A percentile compares a stretch with the other conserved stretches of the same genome.
Conservation (phyloP, 495 filamentous ascomycete species). For the Penicillium atrosanguineum region DNA sequence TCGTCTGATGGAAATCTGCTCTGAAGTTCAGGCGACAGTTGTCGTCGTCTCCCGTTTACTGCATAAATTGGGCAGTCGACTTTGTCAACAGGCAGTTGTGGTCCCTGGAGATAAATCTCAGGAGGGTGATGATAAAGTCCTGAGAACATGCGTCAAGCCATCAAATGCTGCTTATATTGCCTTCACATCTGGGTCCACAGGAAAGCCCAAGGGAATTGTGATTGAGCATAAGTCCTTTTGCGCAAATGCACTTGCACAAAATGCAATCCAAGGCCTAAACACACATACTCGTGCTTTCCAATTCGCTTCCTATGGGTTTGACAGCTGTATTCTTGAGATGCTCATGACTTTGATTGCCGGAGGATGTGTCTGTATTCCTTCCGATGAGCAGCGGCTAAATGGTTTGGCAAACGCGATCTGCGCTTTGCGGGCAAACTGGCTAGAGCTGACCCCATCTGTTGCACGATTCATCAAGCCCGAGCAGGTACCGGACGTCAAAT, state of each 20-base stretch:
- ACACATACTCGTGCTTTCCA: slow-evolving; percentile 19
- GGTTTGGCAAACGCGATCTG: background rate
- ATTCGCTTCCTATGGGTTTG: too few species aligned
- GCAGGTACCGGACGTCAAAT: slow-evolving; percentile 3
- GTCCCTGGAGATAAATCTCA: too few species aligned
- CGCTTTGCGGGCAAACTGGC: slow-evolving; percentile 5
- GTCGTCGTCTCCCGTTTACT: too few species aligned
- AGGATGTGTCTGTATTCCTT: slow-evolving; percentile 4
- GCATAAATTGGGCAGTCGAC: too few species aligned
- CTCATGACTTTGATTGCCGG: slow-evolving; percentile 11
- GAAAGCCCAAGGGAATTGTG: slow-evolving; percentile 14
- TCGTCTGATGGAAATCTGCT: too few species aligned
- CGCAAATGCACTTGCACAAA: slow-evolving; percentile 7
- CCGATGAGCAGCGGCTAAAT: slow-evolving; percentile 4
- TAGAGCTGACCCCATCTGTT: slow-evolving; percentile 12
- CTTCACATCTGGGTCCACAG: slow-evolving; percentile 20
- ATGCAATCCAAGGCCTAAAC: slow-evolving; percentile 8
- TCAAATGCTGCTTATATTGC: too few species aligned
- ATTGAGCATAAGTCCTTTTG: slow-evolving; percentile 11
- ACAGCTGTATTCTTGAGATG: too few species aligned
- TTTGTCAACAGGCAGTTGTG: too few species aligned
- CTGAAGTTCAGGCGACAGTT: too few species aligned
- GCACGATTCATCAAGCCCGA: slow-evolving; percentile 3
- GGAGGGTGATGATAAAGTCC: too few species aligned
- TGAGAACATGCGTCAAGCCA: too few species aligned